Evolutionary conservation across 1,284 basidiomycete genomes (phyloP).

Genomic region (Tremellales sp.): DNA sequence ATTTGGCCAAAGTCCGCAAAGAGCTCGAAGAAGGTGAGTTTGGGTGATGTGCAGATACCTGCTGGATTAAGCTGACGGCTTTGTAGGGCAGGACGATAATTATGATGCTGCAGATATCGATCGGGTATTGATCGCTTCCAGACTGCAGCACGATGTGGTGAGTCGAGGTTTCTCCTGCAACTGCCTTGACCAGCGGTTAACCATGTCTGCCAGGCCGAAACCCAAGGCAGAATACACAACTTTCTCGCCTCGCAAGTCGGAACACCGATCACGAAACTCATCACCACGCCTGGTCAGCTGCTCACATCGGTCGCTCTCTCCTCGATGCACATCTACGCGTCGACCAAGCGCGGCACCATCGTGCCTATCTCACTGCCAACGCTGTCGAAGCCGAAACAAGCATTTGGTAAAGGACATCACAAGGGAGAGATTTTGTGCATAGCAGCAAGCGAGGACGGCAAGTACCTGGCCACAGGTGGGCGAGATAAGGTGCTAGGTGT

Average conservation of each 20-base stretch:
- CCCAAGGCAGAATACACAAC: conserved; percentile 44
- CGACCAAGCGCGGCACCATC: conserved; percentile 81
- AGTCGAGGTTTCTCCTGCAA: conserved; percentile 10
- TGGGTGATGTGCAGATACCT: neutral
- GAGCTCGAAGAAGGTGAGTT: conserved; percentile 63
- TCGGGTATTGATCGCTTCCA: conserved; percentile 80
- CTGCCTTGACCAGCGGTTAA: neutral
- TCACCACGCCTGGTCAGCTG: conserved; percentile 28
- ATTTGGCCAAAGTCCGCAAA: conserved; percentile 74
- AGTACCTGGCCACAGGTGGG: conserved; percentile 79
- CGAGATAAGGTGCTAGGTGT: conserved; percentile 74
- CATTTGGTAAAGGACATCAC: conserved; percentile 66
- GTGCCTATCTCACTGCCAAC: conserved; percentile 70
- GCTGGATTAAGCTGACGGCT: neutral
- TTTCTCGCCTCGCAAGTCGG: conserved; percentile 19
- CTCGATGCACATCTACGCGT: conserved; percentile 61
- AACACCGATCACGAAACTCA: conserved; percentile 17
- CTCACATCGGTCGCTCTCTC: conserved; percentile 20
- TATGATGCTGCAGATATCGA: conserved; percentile 93
- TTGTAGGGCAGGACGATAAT: conserved; percentile 48
- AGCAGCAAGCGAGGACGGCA: conserved; percentile 80
- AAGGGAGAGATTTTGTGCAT: conserved; percentile 78
- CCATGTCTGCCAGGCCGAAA: conserved; percentile 43
- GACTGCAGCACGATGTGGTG: conserved; percentile 81
- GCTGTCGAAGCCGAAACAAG: conserved; percentile 16